phyloP scores from a whole-genome alignment of 768 basidiomycete genomes.

The Collybia mongolica region DNA sequence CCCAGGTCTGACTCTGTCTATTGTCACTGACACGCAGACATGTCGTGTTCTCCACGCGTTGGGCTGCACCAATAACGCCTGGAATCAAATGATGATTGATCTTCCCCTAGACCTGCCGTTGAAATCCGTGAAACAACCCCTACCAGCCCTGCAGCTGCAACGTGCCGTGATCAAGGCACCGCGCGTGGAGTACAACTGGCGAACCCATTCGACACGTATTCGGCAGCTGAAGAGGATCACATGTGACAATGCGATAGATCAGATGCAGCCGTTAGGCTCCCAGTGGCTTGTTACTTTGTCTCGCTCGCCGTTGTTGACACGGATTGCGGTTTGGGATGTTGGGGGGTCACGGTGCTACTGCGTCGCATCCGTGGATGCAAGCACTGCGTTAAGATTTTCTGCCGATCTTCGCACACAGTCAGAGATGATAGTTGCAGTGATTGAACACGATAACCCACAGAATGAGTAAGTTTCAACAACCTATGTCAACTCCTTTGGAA shows the following conservation, averaged over 20 bases:
- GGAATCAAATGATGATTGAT: slow-evolving; percentile 49
- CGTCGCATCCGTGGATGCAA: slow-evolving; percentile 24
- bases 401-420: slow-evolving; percentile 24
- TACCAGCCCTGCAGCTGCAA: slow-evolving; percentile 41
- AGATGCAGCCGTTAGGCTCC: slow-evolving; percentile 48
- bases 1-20: not conserved
- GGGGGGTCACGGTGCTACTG: slow-evolving; percentile 24
- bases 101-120: slow-evolving; percentile 45
- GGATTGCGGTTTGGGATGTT: slow-evolving; percentile 44
- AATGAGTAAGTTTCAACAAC: slow-evolving; percentile 6
- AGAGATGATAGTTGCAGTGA: slow-evolving; percentile 8
- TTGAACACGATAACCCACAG: slow-evolving; percentile 9
- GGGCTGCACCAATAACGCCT: slow-evolving; percentile 49
- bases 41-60: slow-evolving; percentile 61
- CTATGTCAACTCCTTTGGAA: too few relatives aligned
- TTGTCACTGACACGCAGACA: slow-evolving; percentile 39
- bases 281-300: slow-evolving; percentile 47
- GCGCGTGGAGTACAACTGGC: slow-evolving; percentile 53
- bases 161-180: slow-evolving; percentile 39
- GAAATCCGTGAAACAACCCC: slow-evolving; percentile 24
- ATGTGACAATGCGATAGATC: slow-evolving; percentile 9
- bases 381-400: slow-evolving; percentile 29
- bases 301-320: slow-evolving; percentile 25
- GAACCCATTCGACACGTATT: slow-evolving; percentile 30
- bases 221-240: slow-evolving; percentile 18